A percentile compares a stretch with the other conserved stretches of the same genome.
phyloP scores from a whole-genome alignment of 768 basidiomycete species.

The Tylopilus sp. region DNA sequence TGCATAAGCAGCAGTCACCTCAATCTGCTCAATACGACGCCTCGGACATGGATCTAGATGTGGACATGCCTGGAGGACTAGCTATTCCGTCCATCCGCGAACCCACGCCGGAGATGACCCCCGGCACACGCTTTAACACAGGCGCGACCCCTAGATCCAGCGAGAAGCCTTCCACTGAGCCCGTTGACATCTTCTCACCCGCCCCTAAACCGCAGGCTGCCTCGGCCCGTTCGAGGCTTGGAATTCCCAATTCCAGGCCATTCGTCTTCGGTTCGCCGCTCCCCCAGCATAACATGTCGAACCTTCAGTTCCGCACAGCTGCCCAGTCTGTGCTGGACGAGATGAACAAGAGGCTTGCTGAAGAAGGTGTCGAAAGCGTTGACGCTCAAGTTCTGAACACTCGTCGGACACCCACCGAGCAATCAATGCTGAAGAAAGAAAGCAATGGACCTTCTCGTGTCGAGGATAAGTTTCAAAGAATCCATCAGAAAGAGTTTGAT shows the following conservation, averaged over 20 bases:
- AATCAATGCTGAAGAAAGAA: neutral
- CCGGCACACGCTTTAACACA: conserved; percentile 14
- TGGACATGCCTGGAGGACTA: conserved; percentile 37
- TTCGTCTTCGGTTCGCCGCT: conserved; percentile 81
- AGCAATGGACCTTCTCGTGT: conserved; percentile 29
- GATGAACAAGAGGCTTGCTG: conserved; percentile 71
- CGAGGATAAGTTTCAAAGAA: conserved; percentile 46
- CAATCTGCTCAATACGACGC: conserved; percentile 18
- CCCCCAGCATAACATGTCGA: conserved; percentile 58
- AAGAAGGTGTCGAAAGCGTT: conserved; percentile 52
- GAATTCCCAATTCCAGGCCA: conserved; percentile 35
- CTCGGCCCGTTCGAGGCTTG: conserved; percentile 22
- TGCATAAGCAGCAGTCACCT: conserved; percentile 16
- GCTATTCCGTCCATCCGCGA: conserved; percentile 14
- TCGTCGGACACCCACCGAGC: conserved; percentile 6
- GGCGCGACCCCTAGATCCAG: conserved; percentile 25
- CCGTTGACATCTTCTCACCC: conserved; percentile 42
- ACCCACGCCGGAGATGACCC: conserved; percentile 21
- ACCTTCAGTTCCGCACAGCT: conserved; percentile 62
- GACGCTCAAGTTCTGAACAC: conserved; percentile 43
- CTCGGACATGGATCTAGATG: conserved; percentile 34
- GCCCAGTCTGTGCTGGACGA: conserved; percentile 75
- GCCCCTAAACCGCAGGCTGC: conserved; percentile 21
- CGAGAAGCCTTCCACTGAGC: conserved; percentile 31
- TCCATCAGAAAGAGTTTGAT: conserved; percentile 62